Percentiles rank a stretch among this genome's conserved stretches.
These are phyloP conservation scores for Colletotrichum melonis DNA, from an alignment of 2,329 filamentous ascomycete species.

Conservation along the genomic window DNA sequence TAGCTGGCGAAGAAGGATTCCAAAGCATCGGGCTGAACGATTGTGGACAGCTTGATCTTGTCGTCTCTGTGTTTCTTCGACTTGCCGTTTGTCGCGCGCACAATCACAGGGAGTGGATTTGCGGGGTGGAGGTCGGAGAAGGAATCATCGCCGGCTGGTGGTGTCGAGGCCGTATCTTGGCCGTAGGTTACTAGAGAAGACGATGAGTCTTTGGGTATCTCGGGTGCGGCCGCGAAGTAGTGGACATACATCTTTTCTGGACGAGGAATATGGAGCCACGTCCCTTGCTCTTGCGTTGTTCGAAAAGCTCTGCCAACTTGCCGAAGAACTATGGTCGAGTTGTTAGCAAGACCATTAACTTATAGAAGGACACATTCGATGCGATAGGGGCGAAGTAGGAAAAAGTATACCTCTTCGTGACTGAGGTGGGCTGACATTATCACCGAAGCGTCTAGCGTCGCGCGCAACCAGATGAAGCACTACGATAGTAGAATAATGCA, in stretches of 20 bases:
- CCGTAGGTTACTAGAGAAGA: constrained; percentile 53
- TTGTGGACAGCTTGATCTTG: constrained; percentile 82
- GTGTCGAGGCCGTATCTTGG: constrained; percentile 52
- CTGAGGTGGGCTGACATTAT: constrained; percentile 60
- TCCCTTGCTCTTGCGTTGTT: constrained; percentile 72
- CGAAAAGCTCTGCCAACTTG: constrained; percentile 75
- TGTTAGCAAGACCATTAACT: constrained; percentile 9
- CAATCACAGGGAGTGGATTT: constrained; percentile 76
- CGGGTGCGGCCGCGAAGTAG: neutral
- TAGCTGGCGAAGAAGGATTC: constrained; percentile 87
- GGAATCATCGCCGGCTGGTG: constrained; percentile 54
- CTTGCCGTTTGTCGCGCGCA: constrained; percentile 88
- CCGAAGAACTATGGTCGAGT: constrained; percentile 74
- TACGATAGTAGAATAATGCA: neutral
- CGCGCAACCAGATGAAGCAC: neutral
- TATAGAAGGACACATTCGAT: neutral
- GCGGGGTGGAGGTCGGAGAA: constrained; percentile 71
- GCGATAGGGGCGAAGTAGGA: neutral
- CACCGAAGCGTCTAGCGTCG: neutral
- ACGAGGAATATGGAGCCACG: constrained; percentile 80
- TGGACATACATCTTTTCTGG: constrained; percentile 78
- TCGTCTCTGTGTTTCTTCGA: constrained; percentile 65
- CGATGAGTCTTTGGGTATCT: neutral
- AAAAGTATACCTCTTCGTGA: constrained; percentile 66
- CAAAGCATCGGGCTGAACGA: constrained; percentile 80